Conservation (phyloP, 129 eudicot genomes). For the Flaveria linearis region DNA sequence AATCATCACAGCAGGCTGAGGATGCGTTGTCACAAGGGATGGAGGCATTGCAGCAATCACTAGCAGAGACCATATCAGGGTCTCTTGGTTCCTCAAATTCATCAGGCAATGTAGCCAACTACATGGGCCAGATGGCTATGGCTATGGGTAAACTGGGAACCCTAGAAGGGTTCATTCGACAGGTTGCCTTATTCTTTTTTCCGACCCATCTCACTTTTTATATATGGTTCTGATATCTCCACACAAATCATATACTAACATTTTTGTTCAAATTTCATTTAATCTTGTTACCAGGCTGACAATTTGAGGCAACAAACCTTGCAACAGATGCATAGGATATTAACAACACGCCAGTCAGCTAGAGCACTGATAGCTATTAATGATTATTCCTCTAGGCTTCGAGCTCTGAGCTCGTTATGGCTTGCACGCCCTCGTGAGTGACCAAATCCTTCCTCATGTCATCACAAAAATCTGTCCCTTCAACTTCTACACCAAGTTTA, state of each 20-base stretch:
- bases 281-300: constrained; percentile 55
- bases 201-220: neutral
- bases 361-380: constrained; percentile 67
- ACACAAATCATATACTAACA: too few species aligned
- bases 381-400: constrained; percentile 67
- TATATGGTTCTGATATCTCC: too few species aligned
- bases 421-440: constrained; percentile 78
- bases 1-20: constrained; percentile 72
- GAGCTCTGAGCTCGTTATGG: constrained; percentile 79
- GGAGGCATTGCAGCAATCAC: constrained; percentile 74
- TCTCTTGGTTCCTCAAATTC: constrained; percentile 65
- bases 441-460: constrained; percentile 14
- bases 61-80: constrained; percentile 70
- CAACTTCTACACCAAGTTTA: constrained; percentile 9
- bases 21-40: constrained; percentile 76
- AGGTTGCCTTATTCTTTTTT: constrained; percentile 32
- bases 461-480: neutral
- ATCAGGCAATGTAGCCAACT: constrained; percentile 69
- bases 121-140: constrained; percentile 88
- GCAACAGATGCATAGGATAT: constrained; percentile 69
- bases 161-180: constrained; percentile 75
- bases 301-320: constrained; percentile 71
- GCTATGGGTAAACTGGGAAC: constrained; percentile 84
- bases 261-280: neutral
- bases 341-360: constrained; percentile 76